Percentiles rank a stretch among this genome's conserved stretches.
These are phyloP conservation scores for Epichloe sibirici DNA, from an alignment of 2,329 filamentous ascomycete genomes.

Conservation along the genomic window DNA sequence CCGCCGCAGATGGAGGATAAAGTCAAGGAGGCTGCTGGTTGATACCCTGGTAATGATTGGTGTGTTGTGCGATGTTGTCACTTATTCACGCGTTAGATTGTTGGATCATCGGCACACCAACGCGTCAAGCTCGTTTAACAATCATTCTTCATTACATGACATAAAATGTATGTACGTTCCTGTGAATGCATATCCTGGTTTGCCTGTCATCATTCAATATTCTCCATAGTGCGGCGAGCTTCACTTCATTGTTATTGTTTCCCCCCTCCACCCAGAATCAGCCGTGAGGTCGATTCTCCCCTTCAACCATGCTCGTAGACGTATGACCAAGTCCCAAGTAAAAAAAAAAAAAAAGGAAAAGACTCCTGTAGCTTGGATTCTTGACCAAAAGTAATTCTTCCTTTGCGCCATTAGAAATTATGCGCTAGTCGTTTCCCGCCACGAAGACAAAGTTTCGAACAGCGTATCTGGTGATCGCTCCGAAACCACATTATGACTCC, in stretches of 20 bases:
- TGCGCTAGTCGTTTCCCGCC: background rate
- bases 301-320: background rate
- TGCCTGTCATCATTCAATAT: background rate
- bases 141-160: background rate
- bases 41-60: slow-evolving; percentile 1
- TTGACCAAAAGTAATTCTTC: background rate
- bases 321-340: background rate
- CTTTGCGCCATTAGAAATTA: background rate
- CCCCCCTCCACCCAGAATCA: background rate
- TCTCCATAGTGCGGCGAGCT: background rate
- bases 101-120: background rate
- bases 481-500: background rate
- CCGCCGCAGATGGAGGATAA: slow-evolving; percentile 61
- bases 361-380: background rate
- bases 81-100: background rate
- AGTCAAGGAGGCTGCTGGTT: slow-evolving; percentile 68
- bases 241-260: background rate
- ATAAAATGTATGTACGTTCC: background rate
- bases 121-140: background rate
- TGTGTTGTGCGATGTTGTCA: background rate
- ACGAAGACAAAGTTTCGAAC: background rate
- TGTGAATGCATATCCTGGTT: background rate
- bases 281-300: too few species aligned
- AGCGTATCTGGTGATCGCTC: background rate
- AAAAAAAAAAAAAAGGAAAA: background rate